Percentiles rank a stretch among this genome's conserved stretches.
Evolutionary conservation across 352 stramenopile genomes (phyloP).

Genomic region (Phytopythium vexans): DNA sequence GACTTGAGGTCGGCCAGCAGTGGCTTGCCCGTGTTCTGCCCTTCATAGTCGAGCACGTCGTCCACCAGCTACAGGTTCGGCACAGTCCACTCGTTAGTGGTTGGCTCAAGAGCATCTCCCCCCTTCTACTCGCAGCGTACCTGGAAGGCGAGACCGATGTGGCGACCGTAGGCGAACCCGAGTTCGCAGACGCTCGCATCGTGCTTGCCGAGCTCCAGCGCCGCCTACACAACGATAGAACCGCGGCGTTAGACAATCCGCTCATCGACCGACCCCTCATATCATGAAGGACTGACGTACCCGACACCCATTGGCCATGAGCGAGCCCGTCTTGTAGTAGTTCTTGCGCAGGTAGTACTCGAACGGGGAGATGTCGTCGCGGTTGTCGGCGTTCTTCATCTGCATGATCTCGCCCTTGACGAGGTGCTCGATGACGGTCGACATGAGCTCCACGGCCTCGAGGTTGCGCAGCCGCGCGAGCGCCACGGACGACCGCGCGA

Average conservation of each 20-base stretch:
- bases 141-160: slow-evolving; percentile 98
- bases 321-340: slow-evolving; percentile 99
- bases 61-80: slow-evolving; percentile 87
- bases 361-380: slow-evolving; percentile 78
- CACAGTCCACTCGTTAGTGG: background rate
- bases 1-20: slow-evolving; percentile 93
- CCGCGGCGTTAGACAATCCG: background rate
- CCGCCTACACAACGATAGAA: slow-evolving; percentile 32
- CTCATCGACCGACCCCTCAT: background rate
- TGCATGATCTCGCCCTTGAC: slow-evolving; percentile 99
- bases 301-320: slow-evolving; percentile 98
- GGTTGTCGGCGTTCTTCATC: slow-evolving; percentile 88
- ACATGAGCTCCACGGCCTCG: slow-evolving; percentile 97
- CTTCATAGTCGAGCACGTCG: slow-evolving; percentile 98
- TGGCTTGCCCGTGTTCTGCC: slow-evolving; percentile 92
- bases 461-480: slow-evolving; percentile 94
- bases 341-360: slow-evolving; percentile 98
- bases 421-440: slow-evolving; percentile 98
- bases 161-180: slow-evolving; percentile 96
- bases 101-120: slow-evolving; percentile 5
- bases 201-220: slow-evolving; percentile 92
- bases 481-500: slow-evolving; percentile 95
- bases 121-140: slow-evolving; percentile 25
- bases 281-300: background rate
- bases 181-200: slow-evolving; percentile 74